phyloP scores from a whole-genome alignment of 164 flowering plant species.

The Nymphaea colorata region DNA sequence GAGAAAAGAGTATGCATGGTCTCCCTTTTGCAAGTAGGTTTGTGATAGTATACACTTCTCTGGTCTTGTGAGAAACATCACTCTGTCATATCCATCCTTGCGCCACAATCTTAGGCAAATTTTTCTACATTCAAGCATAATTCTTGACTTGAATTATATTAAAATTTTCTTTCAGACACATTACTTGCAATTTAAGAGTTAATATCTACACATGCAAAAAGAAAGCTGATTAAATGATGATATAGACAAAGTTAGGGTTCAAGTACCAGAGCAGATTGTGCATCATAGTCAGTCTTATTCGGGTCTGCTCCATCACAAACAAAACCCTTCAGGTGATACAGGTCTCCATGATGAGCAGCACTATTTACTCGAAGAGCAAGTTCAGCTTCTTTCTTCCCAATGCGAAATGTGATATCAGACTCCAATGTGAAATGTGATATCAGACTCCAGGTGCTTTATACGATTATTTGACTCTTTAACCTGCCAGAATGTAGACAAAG shows the following conservation, averaged over 20 bases:
- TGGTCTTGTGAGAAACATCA: too few relatives aligned
- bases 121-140: too few relatives aligned
- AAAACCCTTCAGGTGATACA: constrained; percentile 58
- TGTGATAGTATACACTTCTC: too few relatives aligned
- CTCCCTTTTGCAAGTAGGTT: too few relatives aligned
- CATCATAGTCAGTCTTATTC: constrained; percentile 77
- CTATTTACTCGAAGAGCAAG: constrained; percentile 68
- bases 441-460: constrained; percentile 66
- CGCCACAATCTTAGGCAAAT: too few relatives aligned
- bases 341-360: constrained; percentile 79
- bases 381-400: constrained; percentile 79
- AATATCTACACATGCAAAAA: background rate
- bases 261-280: constrained; percentile 85
- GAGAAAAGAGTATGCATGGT: too few relatives aligned
- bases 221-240: background rate
- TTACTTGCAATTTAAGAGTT: too few relatives aligned
- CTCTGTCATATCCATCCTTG: too few relatives aligned
- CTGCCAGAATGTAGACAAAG: constrained; percentile 22
- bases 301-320: constrained; percentile 88
- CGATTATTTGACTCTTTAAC: constrained; percentile 52
- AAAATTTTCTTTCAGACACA: too few relatives aligned
- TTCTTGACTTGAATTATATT: too few relatives aligned
- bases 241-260: constrained; percentile 1
- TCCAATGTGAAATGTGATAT: constrained; percentile 72
- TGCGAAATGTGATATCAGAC: constrained; percentile 64